Percentiles rank a stretch among this genome's conserved stretches.
phyloP scores from a whole-genome alignment of 768 basidiomycete genomes.

The Hebeloma cylindrosporum region DNA sequence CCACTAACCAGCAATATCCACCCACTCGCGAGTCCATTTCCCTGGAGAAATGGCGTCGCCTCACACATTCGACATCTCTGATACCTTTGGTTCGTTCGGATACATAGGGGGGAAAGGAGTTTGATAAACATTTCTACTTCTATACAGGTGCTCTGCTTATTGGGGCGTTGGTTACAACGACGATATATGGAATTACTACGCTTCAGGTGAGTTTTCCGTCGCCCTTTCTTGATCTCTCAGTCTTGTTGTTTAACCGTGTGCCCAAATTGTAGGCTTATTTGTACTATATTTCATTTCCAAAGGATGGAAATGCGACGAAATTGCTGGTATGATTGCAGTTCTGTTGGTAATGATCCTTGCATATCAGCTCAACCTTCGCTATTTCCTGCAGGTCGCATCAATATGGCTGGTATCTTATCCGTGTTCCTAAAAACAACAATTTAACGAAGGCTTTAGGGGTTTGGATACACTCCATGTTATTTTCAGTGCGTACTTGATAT shows the following conservation, averaged over 20 bases:
- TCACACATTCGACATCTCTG: constrained; percentile 15
- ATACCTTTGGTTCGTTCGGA: constrained; percentile 33
- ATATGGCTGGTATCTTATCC: constrained; percentile 31
- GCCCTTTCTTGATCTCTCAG: not conserved
- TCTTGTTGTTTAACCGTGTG: not conserved
- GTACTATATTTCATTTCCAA: constrained; percentile 41
- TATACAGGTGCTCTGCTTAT: constrained; percentile 41
- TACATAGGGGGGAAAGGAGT: no score
- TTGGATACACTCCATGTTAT: constrained; percentile 42
- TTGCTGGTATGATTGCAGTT: constrained; percentile 26
- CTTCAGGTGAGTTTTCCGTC: constrained; percentile 33
- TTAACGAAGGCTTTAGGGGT: constrained; percentile 26
- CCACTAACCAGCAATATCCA: no score
- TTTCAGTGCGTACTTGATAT: constrained; percentile 32
- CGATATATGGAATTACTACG: constrained; percentile 44
- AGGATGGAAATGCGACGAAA: constrained; percentile 35
- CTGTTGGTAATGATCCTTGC: constrained; percentile 1
- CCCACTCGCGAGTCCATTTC: no score
- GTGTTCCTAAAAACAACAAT: not conserved
- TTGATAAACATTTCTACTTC: no score
- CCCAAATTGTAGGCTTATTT: constrained; percentile 49
- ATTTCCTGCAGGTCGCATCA: constrained; percentile 28
- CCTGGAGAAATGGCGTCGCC: no score
- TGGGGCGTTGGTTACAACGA: constrained; percentile 36
- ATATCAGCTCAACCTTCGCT: not conserved